Percentiles rank a stretch among this genome's conserved stretches.
These are phyloP conservation scores for Bjerkandera adusta DNA, from an alignment of 1,284 basidiomycete genomes.

Conservation along the genomic window DNA sequence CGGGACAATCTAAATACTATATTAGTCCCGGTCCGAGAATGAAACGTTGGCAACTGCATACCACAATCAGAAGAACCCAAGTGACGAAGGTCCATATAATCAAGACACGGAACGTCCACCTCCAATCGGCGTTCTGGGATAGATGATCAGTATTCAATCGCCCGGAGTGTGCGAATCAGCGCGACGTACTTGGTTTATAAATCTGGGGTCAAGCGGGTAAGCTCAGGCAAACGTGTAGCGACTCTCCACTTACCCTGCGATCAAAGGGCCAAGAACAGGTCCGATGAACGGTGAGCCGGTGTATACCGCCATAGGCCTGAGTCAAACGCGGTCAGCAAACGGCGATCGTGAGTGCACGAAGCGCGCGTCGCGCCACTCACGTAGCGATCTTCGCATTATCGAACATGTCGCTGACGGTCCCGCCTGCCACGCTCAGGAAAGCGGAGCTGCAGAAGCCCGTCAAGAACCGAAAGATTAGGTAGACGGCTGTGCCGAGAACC, in stretches of 20 bases:
- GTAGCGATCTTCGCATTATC: slow-evolving; percentile 58
- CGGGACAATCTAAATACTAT: slow-evolving; percentile 48
- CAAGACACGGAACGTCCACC: slow-evolving; percentile 76
- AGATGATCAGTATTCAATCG: background rate
- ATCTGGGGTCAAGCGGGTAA: slow-evolving; percentile 22
- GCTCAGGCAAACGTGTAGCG: background rate
- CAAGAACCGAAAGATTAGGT: slow-evolving; percentile 69
- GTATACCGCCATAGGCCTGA: slow-evolving; percentile 77
- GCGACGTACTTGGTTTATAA: slow-evolving; percentile 42
- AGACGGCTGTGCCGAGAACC: slow-evolving; percentile 47
- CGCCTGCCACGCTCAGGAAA: slow-evolving; percentile 81
- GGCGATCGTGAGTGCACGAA: background rate
- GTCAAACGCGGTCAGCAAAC: background rate
- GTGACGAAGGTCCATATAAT: slow-evolving; percentile 61
- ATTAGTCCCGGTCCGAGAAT: background rate
- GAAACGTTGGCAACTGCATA: slow-evolving; percentile 30
- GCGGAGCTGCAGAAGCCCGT: slow-evolving; percentile 70
- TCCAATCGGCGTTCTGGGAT: slow-evolving; percentile 58
- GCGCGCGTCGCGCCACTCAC: slow-evolving; percentile 46
- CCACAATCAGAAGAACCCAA: slow-evolving; percentile 43
- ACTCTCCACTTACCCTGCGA: background rate
- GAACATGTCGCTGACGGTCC: slow-evolving; percentile 78
- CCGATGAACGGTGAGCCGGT: slow-evolving; percentile 73
- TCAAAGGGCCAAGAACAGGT: slow-evolving; percentile 59
- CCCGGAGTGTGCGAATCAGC: background rate